These are phyloP conservation scores for Coemansia sp. DNA, from an alignment of 192 early-diverging fungal genomes.

Conservation along the genomic window DNA sequence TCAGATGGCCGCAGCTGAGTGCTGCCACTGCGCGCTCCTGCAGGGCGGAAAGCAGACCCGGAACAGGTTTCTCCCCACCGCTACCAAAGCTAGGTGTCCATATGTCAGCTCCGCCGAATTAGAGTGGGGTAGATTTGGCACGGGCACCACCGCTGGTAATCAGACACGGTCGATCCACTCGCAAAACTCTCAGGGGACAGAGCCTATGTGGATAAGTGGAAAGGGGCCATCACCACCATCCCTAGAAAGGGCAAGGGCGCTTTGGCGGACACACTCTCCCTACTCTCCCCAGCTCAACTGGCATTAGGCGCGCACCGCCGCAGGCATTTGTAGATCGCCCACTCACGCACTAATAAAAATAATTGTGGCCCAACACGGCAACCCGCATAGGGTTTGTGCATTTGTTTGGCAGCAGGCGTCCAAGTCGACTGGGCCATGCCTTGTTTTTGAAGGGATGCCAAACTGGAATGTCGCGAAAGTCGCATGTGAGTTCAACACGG, in stretches of 20 bases:
- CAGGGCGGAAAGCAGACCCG: neutral
- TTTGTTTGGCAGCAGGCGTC: neutral
- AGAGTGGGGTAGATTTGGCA: constrained; percentile 1
- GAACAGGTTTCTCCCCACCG: neutral
- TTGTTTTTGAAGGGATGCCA: constrained; percentile 1
- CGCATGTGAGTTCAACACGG: constrained; percentile 3
- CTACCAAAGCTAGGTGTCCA: neutral
- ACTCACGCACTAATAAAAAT: neutral
- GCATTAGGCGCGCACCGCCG: neutral
- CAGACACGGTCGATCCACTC: constrained; percentile 5
- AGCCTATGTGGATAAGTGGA: constrained; percentile 2
- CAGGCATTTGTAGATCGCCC: neutral
- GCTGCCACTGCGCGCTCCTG: constrained; percentile 2
- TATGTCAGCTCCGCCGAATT: constrained; percentile 1
- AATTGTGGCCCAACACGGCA: constrained; percentile 8
- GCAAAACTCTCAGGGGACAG: constrained; percentile 10
- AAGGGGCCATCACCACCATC: neutral
- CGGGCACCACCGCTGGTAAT: constrained; percentile 7
- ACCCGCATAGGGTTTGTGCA: constrained; percentile 2
- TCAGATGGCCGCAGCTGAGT: constrained; percentile 7
- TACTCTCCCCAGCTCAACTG: neutral
- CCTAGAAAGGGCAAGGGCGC: neutral
- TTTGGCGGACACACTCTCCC: neutral
- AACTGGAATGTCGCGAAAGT: constrained; percentile 3
- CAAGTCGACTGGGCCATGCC: neutral